Conservation (phyloP, 345 rosid species). For the Citrus unshiu region DNA sequence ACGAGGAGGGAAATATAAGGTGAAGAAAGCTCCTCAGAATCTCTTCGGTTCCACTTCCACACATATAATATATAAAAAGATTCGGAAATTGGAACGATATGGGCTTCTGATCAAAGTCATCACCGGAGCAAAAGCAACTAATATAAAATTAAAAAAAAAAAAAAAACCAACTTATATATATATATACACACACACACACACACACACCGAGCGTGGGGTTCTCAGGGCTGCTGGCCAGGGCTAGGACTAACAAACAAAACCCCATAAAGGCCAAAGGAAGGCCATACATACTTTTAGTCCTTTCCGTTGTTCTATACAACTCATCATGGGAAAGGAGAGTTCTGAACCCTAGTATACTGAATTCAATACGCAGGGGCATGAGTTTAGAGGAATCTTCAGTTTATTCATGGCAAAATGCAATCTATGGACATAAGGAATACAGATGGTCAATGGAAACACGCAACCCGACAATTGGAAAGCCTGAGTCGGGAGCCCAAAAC, state of each 20-base stretch:
- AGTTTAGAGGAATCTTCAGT: background rate
- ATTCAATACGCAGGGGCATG: no score
- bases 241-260: no score
- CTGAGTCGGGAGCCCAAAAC: background rate
- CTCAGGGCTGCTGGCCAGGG: no score
- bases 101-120: slow-evolving; percentile 6
- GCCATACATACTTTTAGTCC: no score
- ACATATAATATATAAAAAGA: background rate
- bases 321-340: no score
- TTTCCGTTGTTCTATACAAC: no score
- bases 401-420: background rate
- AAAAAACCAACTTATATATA: background rate
- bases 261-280: no score
- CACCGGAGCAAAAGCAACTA: slow-evolving; percentile 15
- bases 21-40: slow-evolving; percentile 29
- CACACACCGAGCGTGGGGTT: no score
- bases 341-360: no score
- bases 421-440: background rate
- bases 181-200: no score
- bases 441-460: background rate
- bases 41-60: slow-evolving; percentile 33
- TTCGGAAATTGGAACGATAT: slow-evolving; percentile 39
- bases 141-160: background rate
- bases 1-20: background rate
- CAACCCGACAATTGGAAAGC: background rate